Evolutionary conservation across 139 green algal species (phyloP), one percentile per base, ranked within the genome.

Genomic region (Chlorella sp.): DNA sequence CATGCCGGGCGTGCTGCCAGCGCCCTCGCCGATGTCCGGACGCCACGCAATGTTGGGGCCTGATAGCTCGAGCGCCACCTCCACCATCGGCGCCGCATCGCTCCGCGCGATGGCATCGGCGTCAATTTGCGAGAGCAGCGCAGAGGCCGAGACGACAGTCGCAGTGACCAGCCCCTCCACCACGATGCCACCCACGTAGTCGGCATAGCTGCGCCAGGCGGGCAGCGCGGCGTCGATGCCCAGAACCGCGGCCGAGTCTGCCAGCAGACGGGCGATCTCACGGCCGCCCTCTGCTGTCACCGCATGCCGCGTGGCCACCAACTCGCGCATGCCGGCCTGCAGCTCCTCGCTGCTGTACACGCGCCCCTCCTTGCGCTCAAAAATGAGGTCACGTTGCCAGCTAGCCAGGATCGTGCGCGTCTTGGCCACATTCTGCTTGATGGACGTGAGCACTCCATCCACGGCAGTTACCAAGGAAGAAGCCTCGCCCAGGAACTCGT

Each of bases 131-230:
- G 70, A 25, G 36, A 21, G n/a, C 29, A 45, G 38, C 87, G 81
- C 69, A 61, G 15, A 29, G 38, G 87, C 21, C 8, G 85, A 92
- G 48, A 82, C 76, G 11, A 92, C 87, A 69, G 97, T 94, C 46
- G 84, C 83, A 0, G 80, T 69, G 0, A 81, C 81, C 46, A 97
- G 91, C 41, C 94, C 94, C 19, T 91, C 79, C 7, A 95, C 87
- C n/a, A 97, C 89, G 45, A 97, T 93, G 64, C 91, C 83, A 31
- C 79, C 87, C 5, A 95, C 87, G 80, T 93, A 94, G 58, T 95
- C 90, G 19, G 94, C 87, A 71, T 96, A 98, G 55, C 68, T 63
- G 50, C 68, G 68, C 68, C 68, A 74, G 21, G 68, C 35, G 7
- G 68, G 50, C 14, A 51, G n/a, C 1, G 6, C 50, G 77, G 94